Evolutionary conservation across 2,329 filamentous ascomycete species (phyloP), one percentile per base, ranked within the genome.

Genomic region (Colletotrichum sojae): DNA sequence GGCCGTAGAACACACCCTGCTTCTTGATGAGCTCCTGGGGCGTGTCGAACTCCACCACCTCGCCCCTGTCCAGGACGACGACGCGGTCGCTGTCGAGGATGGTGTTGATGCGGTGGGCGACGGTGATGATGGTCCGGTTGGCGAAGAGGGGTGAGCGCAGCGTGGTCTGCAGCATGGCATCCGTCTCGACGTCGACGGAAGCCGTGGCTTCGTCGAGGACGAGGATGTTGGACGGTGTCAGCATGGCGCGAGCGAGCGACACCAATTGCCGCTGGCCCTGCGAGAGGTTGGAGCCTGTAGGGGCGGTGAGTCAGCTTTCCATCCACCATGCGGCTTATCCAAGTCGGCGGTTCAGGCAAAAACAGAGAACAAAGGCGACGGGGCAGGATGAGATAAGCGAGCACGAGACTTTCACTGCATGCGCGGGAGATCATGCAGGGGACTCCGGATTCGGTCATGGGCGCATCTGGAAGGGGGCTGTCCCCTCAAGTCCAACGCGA

Each of bases 31-130:
- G 85, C 71, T 91, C 90, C 46, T 89, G 85, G 2, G 96, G 96
- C 6, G 91, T 94, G 79, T 97, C 96, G 80, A 98, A 99, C 80
- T 99, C 96, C 57, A 91, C 92, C 49, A 99, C 95, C 75, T 90
- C 89, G 51, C 96, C 96, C 80, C 92, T 92, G 78, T 98, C 94
- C 6, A 99, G 88, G 57, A 99, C 96, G 43, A 99, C 91, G 71
- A 99, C 96, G 58, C 95, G 90, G 82, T 99, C 95, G 70, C 87
- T 89, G 79, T 92, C 90, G 36, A 99, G 87, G 75, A 99, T 98
- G 12, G 96, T 99, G 83, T 98, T 98, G 84, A 99, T 97, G 63
- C 96, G 91, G 83, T 99, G 96, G 27, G 96, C 96, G 76, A 99
- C 97, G 1, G 96, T 99, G 80, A 99, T 97, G 80, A 99, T 98